Evolutionary conservation across 2,329 filamentous ascomycete species (phyloP).

Genomic region (Aureobasidium sp.): DNA sequence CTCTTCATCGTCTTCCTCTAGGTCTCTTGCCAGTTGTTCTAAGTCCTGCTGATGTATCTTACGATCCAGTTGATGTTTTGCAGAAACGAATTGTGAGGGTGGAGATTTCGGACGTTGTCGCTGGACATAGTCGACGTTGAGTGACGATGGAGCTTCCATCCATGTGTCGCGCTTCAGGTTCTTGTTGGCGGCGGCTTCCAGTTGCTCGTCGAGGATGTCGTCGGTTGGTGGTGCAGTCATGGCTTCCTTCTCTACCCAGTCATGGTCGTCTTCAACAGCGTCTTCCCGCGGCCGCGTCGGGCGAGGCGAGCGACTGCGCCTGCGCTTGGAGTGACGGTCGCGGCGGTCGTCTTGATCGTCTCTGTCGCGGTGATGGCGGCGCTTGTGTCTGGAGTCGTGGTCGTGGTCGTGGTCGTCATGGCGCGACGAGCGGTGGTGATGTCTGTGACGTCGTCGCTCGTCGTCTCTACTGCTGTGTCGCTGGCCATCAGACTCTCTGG

Average conservation of each 20-base stretch:
- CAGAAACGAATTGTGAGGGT: slow-evolving; percentile 35
- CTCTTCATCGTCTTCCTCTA: slow-evolving; percentile 49
- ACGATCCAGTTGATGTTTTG: slow-evolving; percentile 55
- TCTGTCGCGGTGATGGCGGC: slow-evolving; percentile 45
- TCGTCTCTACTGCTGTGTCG: slow-evolving; percentile 34
- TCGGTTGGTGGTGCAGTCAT: slow-evolving; percentile 33
- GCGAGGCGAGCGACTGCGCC: slow-evolving; percentile 23
- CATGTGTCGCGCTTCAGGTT: slow-evolving; percentile 68
- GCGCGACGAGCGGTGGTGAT: slow-evolving; percentile 40
- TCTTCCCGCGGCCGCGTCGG: slow-evolving; percentile 28
- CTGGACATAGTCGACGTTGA: slow-evolving; percentile 78
- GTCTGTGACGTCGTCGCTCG: slow-evolving; percentile 33
- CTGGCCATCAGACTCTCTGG: slow-evolving; percentile 42
- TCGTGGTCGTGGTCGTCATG: slow-evolving; percentile 28
- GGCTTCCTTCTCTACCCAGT: slow-evolving; percentile 36
- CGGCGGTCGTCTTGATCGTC: slow-evolving; percentile 31
- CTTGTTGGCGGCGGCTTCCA: slow-evolving; percentile 29
- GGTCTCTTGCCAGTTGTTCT: slow-evolving; percentile 59
- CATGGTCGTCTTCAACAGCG: slow-evolving; percentile 35
- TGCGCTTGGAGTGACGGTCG: slow-evolving; percentile 24
- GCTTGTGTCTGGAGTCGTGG: slow-evolving; percentile 47
- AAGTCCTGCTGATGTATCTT: slow-evolving; percentile 73
- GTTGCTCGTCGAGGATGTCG: slow-evolving; percentile 34
- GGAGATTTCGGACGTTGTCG: slow-evolving; percentile 44
- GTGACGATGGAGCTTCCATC: slow-evolving; percentile 82